Base-by-base conservation (phyloP, 1,139 yeast species). In the Sugiyamaella pinicola region DNA sequence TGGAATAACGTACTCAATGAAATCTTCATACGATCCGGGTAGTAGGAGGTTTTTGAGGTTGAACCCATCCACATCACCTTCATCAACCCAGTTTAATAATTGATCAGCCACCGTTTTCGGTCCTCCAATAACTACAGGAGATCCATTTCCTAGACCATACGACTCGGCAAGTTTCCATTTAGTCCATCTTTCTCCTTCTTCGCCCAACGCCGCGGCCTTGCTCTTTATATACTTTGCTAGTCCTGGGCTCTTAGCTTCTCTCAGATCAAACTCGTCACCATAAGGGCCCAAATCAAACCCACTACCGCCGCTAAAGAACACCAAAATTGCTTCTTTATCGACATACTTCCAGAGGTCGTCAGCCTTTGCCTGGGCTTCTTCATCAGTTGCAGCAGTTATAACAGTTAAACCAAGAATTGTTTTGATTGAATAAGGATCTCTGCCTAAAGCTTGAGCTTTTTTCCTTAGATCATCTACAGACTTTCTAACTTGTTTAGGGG, bases 51-150 rank as follows among this genome's bases (percentile, higher is more conserved):
- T 69, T 3, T 70, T 61, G 29, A 73, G 61, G 50, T 73, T 73
- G 61, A 72, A 70, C 4, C 76, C 76, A 54, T 70, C 74, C 41
- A 73, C 62, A 34, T 66, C 73, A 4, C 72, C 63, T 10, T 57
- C 57, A 9, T 69, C 72, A 17, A 69, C 71, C 70, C 73, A 73
- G 10, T 61, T 59, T 48, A 71, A 72, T 37, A 73, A 63, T 37
- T 62, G 53, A 40, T 71, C 68, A 1, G 72, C 73, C 17, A 70
- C 69, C 26, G 66, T 64, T 19, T 58, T 52, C 0, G 72, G 61
- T 1, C 73, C 64, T 0, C 75, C 74, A 37, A 65, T 61, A 39
- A 65, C 54, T 10, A 65, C 59, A 2, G 71, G 68, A 1, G 67
- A 68, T 24, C 63, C 55, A 1, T 73, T 73, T 9, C 71, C 73